Evolutionary conservation across 2,329 filamentous ascomycete genomes (phyloP).

Genomic region (Pseudocercospora crystallina): DNA sequence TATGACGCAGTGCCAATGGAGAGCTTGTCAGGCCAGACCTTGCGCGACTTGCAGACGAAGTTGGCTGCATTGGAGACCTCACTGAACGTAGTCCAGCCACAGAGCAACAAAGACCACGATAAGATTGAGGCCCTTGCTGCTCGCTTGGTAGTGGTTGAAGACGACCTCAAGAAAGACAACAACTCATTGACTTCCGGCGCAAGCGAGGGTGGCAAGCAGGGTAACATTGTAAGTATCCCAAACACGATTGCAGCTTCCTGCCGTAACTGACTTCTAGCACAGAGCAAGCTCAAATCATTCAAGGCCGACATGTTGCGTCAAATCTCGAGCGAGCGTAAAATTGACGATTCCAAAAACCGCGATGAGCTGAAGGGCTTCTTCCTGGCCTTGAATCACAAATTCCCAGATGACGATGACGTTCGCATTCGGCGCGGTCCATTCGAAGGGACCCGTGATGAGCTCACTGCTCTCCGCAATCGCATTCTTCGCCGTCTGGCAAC

Average conservation of each 20-base stretch:
- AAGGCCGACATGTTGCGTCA: background rate
- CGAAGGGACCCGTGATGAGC: constrained; percentile 15
- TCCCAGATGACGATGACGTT: constrained; percentile 1
- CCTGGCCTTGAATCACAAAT: background rate
- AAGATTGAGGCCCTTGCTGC: too few species aligned
- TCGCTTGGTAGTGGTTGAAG: too few species aligned
- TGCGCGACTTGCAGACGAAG: background rate
- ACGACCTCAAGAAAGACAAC: too few species aligned
- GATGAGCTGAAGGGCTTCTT: constrained; percentile 4
- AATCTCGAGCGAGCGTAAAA: constrained; percentile 1
- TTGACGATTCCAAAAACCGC: constrained; percentile 3
- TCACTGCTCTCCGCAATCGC: constrained; percentile 13
- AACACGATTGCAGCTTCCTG: background rate
- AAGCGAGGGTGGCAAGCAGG: too few species aligned
- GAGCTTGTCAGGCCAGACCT: background rate
- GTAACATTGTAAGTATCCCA: too few species aligned
- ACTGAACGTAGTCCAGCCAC: background rate
- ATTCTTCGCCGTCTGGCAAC: constrained; percentile 12
- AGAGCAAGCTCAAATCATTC: background rate
- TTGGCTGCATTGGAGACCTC: constrained; percentile 1
- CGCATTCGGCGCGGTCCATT: background rate
- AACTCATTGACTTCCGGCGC: too few species aligned
- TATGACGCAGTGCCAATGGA: background rate
- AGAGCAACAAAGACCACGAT: background rate
- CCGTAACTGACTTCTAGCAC: constrained; percentile 1